These are phyloP conservation scores for Fusarium incarnatum DNA, from an alignment of 2,329 filamentous ascomycete genomes.

Conservation along the genomic window DNA sequence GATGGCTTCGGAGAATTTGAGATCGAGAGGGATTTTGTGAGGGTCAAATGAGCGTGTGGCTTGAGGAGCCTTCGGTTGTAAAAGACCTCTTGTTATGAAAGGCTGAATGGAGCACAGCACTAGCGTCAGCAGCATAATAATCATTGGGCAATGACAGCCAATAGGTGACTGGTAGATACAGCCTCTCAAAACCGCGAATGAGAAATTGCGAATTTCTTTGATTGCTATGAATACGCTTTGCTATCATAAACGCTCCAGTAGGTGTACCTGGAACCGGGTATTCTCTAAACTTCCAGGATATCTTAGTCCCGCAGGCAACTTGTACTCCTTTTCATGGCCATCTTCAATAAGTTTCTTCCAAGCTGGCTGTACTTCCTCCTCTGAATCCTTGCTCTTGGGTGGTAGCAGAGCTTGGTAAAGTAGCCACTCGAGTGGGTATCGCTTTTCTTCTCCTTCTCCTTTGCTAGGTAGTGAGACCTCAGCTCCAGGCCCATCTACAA, in stretches of 20 bases:
- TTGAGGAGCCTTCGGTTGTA: too few relatives aligned
- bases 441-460: neutral
- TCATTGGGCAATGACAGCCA: too few relatives aligned
- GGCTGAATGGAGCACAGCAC: too few relatives aligned
- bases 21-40: too few relatives aligned
- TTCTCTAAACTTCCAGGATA: constrained; percentile 19
- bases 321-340: constrained; percentile 17
- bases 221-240: neutral
- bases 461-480: neutral
- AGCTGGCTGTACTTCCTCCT: neutral
- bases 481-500: constrained; percentile 4
- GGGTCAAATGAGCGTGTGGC: too few relatives aligned
- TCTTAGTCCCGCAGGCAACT: neutral
- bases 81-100: too few relatives aligned
- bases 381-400: neutral
- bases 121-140: too few relatives aligned
- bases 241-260: neutral
- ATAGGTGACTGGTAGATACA: too few relatives aligned
- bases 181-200: too few relatives aligned
- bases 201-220: too few relatives aligned
- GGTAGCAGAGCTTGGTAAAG: constrained; percentile 11
- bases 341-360: constrained; percentile 1
- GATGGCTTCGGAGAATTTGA: too few relatives aligned
- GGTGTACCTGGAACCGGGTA: constrained; percentile 5
- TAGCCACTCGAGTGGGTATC: constrained; percentile 15